These are phyloP conservation scores for Umbelopsis sp. DNA, from an alignment of 192 early-diverging fungal species.

Conservation along the genomic window DNA sequence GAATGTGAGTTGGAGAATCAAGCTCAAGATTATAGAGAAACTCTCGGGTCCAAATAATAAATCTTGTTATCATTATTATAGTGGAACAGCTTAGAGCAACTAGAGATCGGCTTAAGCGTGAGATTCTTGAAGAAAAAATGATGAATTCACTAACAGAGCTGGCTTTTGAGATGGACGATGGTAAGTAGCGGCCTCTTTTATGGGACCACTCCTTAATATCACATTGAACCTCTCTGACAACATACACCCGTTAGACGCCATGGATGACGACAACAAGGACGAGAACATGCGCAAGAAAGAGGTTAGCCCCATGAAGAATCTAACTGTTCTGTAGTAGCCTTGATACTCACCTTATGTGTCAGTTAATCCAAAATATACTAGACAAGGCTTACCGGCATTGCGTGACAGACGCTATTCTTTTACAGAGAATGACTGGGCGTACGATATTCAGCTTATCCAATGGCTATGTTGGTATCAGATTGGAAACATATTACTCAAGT, in stretches of 20 bases:
- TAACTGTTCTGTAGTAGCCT: not conserved
- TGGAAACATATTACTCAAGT: slow-evolving; percentile 55
- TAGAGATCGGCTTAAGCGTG: not conserved
- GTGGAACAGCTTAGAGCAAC: not conserved
- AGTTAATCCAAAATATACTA: slow-evolving; percentile 1
- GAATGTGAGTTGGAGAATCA: not conserved
- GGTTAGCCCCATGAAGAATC: not conserved
- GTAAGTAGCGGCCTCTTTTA: not conserved
- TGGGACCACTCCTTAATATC: not conserved
- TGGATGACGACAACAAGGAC: slow-evolving; percentile 5
- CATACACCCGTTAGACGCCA: not conserved
- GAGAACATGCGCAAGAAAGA: not conserved
- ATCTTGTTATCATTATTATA: not conserved
- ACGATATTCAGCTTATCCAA: slow-evolving; percentile 35
- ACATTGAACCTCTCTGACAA: not conserved
- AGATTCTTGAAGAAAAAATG: slow-evolving; percentile 14
- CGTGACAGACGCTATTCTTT: slow-evolving; percentile 3
- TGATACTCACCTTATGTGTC: not conserved
- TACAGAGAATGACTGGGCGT: slow-evolving; percentile 22
- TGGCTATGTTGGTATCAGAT: slow-evolving; percentile 43
- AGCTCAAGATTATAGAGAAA: not conserved
- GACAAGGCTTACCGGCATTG: slow-evolving; percentile 10
- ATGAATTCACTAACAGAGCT: slow-evolving; percentile 1
- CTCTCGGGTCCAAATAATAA: not conserved
- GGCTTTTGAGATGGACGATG: not conserved